Conservation (phyloP, 2,329 filamentous ascomycete genomes). For the Fusarium sp. region DNA sequence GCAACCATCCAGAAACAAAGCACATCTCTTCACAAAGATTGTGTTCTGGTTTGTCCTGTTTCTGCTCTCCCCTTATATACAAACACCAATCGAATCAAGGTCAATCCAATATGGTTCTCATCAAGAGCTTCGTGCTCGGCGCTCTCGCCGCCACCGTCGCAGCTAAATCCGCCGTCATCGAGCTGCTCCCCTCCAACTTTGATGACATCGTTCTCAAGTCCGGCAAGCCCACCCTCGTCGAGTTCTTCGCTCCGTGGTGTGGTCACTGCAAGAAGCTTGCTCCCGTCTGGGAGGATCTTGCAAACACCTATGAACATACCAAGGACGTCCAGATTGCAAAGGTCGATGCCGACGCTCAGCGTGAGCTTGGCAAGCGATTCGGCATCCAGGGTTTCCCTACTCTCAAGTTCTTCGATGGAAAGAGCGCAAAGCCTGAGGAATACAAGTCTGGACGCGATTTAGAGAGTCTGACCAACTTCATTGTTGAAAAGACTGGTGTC, state of each 20-base stretch:
- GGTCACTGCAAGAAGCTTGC: conserved; percentile 99
- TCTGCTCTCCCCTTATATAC: not conserved
- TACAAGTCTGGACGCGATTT: conserved; percentile 90
- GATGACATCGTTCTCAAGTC: conserved; percentile 89
- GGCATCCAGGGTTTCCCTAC: conserved; percentile 96
- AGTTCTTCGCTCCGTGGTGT: conserved; percentile 99
- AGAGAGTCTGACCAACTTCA: conserved; percentile 83
- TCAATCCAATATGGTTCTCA: conserved; percentile 61
- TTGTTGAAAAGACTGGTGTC: conserved; percentile 86
- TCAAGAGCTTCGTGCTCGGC: conserved; percentile 70
- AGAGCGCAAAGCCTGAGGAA: conserved; percentile 84
- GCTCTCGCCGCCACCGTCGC: conserved; percentile 66
- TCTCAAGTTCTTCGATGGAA: conserved; percentile 97
- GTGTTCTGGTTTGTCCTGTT: conserved; percentile 16
- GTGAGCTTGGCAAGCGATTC: conserved; percentile 84
- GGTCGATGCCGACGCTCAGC: conserved; percentile 93
- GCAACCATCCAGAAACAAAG: conserved; percentile 29
- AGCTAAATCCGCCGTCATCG: conserved; percentile 85
- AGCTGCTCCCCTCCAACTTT: conserved; percentile 91
- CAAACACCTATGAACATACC: conserved; percentile 75
- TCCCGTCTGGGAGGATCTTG: conserved; percentile 93
- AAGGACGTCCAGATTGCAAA: conserved; percentile 87
- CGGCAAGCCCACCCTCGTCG: conserved; percentile 93
- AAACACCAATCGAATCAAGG: not conserved
- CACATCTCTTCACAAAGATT: conserved; percentile 18